A percentile compares a stretch with the other conserved stretches of the same genome.
phyloP scores from a whole-genome alignment of 805 yeast genomes.

The Kluyveromyces starmeri region DNA sequence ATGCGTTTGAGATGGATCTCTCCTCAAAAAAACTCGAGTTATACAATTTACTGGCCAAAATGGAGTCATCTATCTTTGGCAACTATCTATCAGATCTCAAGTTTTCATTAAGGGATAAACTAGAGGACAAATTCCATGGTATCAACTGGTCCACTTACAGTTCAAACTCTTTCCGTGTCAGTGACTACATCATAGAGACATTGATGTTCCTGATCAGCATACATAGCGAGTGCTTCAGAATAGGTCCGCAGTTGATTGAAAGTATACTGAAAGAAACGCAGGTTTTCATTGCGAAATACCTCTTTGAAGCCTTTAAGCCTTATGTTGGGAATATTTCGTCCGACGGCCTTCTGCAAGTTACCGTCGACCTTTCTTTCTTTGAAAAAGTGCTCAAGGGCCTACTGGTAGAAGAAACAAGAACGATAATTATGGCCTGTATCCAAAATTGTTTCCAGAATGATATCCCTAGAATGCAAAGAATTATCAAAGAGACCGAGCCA shows the following conservation, averaged over 20 bases:
- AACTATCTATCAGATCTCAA: constrained; percentile 44
- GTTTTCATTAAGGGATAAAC: constrained; percentile 32
- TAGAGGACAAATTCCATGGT: constrained; percentile 32
- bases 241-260: constrained; percentile 38
- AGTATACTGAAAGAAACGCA: constrained; percentile 38
- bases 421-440: constrained; percentile 24
- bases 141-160: constrained; percentile 36
- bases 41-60: constrained; percentile 35
- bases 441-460: constrained; percentile 28
- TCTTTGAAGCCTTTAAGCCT: constrained; percentile 33
- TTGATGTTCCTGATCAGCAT: constrained; percentile 41
- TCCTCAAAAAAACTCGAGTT: constrained; percentile 37
- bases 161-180: constrained; percentile 32
- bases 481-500: constrained; percentile 23
- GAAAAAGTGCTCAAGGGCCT: constrained; percentile 25
- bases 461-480: constrained; percentile 16
- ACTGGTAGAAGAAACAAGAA: constrained; percentile 25
- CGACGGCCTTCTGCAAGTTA: constrained; percentile 42
- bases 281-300: constrained; percentile 30
- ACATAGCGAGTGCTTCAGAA: constrained; percentile 42
- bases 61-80: constrained; percentile 46
- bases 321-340: constrained; percentile 38
- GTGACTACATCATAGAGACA: constrained; percentile 41
- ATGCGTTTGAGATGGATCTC: constrained; percentile 38
- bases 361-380: constrained; percentile 47